Percentiles rank a stretch among this genome's conserved stretches.
phyloP scores from a whole-genome alignment of 176 grass and related monocot genomes.

The Metroxylon sagu region DNA sequence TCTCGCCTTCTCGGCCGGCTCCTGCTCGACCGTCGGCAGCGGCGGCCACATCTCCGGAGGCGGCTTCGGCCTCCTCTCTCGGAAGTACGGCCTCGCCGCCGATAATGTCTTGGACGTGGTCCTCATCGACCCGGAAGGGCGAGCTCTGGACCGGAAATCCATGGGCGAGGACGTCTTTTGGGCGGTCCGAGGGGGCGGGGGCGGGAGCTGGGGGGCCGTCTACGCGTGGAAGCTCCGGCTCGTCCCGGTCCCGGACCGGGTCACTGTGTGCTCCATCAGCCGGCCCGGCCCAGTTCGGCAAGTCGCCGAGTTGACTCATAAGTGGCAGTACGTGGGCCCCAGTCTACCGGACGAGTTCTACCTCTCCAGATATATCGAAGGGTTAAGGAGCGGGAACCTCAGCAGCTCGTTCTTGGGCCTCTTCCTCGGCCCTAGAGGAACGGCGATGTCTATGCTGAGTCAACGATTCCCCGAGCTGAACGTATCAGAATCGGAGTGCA shows the following conservation, averaged over 20 bases:
- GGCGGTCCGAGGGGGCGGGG: conserved; percentile 76
- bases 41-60: conserved; percentile 68
- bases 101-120: conserved; percentile 68
- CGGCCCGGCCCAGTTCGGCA: conserved; percentile 13
- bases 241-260: conserved; percentile 30
- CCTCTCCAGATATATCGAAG: conserved; percentile 23
- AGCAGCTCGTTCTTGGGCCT: conserved; percentile 41
- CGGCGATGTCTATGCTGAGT: conserved; percentile 23
- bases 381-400: too few species aligned
- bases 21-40: conserved; percentile 60
- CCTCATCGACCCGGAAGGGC: conserved; percentile 30
- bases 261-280: conserved; percentile 51
- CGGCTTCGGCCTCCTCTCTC: conserved; percentile 68
- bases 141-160: conserved; percentile 25
- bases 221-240: conserved; percentile 52
- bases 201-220: conserved; percentile 57
- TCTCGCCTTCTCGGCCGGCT: conserved; percentile 53
- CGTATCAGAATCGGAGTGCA: conserved; percentile 4
- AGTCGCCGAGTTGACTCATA: conserved; percentile 30
- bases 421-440: conserved; percentile 35
- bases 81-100: conserved; percentile 50
- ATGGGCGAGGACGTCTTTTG: conserved; percentile 82
- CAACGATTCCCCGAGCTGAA: conserved; percentile 31
- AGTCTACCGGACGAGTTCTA: conserved; percentile 74
- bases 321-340: conserved; percentile 55